Conservation (phyloP, 306 rosid species). For the Cercis canadensis region DNA sequence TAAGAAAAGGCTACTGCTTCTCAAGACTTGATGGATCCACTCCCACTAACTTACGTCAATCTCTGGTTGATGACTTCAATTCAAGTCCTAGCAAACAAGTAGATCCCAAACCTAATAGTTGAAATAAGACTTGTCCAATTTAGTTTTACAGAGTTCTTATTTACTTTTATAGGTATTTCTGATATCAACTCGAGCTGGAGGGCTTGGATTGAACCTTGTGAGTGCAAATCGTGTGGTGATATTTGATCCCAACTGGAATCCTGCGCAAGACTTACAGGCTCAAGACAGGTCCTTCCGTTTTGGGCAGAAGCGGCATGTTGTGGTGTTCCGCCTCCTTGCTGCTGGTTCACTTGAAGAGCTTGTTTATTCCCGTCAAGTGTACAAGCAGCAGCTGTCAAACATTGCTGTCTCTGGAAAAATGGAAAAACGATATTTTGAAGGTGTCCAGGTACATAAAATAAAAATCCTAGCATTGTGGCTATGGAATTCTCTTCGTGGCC, state of each 20-base stretch:
- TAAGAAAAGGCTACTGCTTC: slow-evolving; percentile 87
- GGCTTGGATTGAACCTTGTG: slow-evolving; percentile 96
- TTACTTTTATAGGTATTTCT: slow-evolving; percentile 74
- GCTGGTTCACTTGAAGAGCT: slow-evolving; percentile 97
- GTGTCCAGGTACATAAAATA: slow-evolving; percentile 72
- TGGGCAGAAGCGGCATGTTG: slow-evolving; percentile 93
- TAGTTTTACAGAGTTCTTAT: slow-evolving; percentile 26
- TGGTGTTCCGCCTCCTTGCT: slow-evolving; percentile 88
- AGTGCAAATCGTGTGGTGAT: slow-evolving; percentile 95
- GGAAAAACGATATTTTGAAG: slow-evolving; percentile 96
- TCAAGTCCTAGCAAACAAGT: slow-evolving; percentile 94
- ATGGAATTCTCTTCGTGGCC: slow-evolving; percentile 4
- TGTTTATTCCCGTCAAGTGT: slow-evolving; percentile 92
- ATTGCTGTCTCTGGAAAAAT: slow-evolving; percentile 93
- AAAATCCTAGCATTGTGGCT: slow-evolving; percentile 32
- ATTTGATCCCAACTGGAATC: slow-evolving; percentile 99
- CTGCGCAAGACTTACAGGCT: slow-evolving; percentile 96
- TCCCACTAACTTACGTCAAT: slow-evolving; percentile 80
- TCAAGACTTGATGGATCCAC: slow-evolving; percentile 97
- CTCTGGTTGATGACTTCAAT: slow-evolving; percentile 89
- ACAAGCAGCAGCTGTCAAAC: slow-evolving; percentile 93
- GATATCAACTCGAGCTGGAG: slow-evolving; percentile 96
- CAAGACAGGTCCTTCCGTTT: slow-evolving; percentile 95
- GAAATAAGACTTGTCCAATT: slow-evolving; percentile 23
- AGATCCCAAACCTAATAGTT: slow-evolving; percentile 32